A percentile compares a stretch with the other conserved stretches of the same genome.
Conservation (phyloP, 257 asterid species). For the Przewalskia tangutica region DNA sequence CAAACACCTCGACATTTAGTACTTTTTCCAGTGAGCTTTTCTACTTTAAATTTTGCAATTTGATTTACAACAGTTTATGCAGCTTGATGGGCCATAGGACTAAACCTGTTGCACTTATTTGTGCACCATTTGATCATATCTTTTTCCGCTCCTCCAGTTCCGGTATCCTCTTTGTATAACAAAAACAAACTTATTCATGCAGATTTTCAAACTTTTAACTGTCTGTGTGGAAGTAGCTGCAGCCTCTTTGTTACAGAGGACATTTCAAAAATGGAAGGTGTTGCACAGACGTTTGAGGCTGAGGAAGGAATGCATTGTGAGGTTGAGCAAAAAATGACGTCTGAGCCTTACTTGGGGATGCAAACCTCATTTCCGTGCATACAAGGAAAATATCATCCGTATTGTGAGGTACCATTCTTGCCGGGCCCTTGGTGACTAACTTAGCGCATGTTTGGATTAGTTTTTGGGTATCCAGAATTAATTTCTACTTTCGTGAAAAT, state of each 20-base stretch:
- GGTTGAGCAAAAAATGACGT: conserved; percentile 22
- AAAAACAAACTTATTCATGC: neutral
- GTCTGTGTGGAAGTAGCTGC: conserved; percentile 16
- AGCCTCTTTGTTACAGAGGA: conserved; percentile 15
- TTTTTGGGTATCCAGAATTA: too few species aligned
- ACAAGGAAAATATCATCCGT: conserved; percentile 18
- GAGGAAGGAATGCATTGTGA: conserved; percentile 11
- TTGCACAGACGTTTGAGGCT: conserved; percentile 21
- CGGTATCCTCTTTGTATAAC: neutral
- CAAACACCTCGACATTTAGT: neutral
- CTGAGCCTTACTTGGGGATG: conserved; percentile 10
- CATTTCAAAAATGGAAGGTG: conserved; percentile 18
- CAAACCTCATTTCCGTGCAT: neutral
- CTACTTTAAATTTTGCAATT: neutral
- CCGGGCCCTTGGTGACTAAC: neutral
- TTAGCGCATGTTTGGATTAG: too few species aligned
- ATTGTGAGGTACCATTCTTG: conserved; percentile 18
- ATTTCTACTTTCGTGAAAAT: too few species aligned
- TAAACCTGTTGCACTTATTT: neutral
- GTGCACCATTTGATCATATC: neutral
- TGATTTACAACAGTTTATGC: neutral
- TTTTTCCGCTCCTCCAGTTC: neutral
- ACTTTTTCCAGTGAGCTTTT: neutral
- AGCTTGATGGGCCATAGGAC: neutral
- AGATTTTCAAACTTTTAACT: conserved; percentile 14